Evolutionary conservation across 306 rosid species (phyloP).

Genomic region (Cucurbita pepo): DNA sequence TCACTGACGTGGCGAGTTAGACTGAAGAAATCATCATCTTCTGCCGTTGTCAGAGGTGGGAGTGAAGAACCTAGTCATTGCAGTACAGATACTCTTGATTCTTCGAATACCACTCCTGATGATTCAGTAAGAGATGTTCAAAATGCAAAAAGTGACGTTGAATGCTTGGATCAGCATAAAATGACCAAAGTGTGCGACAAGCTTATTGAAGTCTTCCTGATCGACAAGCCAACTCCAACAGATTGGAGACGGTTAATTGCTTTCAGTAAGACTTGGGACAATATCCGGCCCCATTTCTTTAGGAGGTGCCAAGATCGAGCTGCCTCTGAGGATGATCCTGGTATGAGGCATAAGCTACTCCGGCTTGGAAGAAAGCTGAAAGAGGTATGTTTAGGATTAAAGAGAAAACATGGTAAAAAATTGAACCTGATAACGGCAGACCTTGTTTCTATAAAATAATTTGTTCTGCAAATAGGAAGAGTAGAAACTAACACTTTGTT

Average conservation of each 20-base stretch:
- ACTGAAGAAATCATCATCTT: constrained; percentile 6
- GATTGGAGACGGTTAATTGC: constrained; percentile 83
- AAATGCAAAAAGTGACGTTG: constrained; percentile 13
- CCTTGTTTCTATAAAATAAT: not conserved
- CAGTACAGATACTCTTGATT: constrained; percentile 17
- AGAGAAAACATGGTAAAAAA: not conserved
- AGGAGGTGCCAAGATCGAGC: constrained; percentile 44
- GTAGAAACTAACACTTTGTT: not conserved
- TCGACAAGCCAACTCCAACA: constrained; percentile 69
- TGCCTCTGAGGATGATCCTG: constrained; percentile 32
- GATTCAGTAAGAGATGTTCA: constrained; percentile 11
- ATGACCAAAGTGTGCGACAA: constrained; percentile 62
- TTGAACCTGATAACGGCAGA: not conserved
- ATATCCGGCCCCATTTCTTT: constrained; percentile 64
- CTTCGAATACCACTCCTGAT: constrained; percentile 6
- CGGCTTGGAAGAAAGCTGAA: constrained; percentile 72
- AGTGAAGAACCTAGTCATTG: constrained; percentile 11
- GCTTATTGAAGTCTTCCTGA: constrained; percentile 78
- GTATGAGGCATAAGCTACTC: constrained; percentile 57
- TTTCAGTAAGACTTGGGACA: constrained; percentile 70
- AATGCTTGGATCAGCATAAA: constrained; percentile 26
- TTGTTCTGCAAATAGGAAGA: not conserved
- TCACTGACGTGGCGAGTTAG: constrained; percentile 16
- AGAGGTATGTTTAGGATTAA: constrained; percentile 32
- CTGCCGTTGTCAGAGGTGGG: constrained; percentile 18